Conservation (phyloP, 441 rosid species). For the Gossypium lobatum region DNA sequence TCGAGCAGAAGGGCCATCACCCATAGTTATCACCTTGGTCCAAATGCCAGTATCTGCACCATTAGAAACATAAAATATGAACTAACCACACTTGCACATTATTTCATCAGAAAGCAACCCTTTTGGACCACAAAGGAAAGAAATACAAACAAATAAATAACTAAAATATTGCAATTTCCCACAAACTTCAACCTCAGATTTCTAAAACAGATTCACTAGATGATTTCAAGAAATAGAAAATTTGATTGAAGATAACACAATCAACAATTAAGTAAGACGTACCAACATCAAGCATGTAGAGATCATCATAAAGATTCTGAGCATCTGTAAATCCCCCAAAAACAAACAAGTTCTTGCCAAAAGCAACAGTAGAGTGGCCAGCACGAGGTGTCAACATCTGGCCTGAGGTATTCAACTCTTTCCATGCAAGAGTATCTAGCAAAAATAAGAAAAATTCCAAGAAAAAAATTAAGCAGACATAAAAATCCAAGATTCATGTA, state of each 20-base stretch:
- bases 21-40: slow-evolving; percentile 63
- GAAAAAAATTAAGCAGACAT: slow-evolving; percentile 15
- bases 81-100: not conserved
- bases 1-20: slow-evolving; percentile 89
- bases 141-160: not conserved
- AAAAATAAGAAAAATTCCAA: slow-evolving; percentile 15
- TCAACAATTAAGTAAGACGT: slow-evolving; percentile 25
- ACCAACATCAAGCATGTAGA: slow-evolving; percentile 85
- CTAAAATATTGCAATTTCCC: slow-evolving; percentile 1
- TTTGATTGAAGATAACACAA: slow-evolving; percentile 1
- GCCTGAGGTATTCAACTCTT: slow-evolving; percentile 73
- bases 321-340: slow-evolving; percentile 95
- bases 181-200: not conserved
- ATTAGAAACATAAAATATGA: slow-evolving; percentile 3
- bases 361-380: slow-evolving; percentile 82
- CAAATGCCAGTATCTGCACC: slow-evolving; percentile 70
- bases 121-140: not conserved
- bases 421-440: slow-evolving; percentile 83
- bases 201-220: not conserved
- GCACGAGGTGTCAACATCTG: slow-evolving; percentile 85
- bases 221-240: not conserved
- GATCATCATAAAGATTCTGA: slow-evolving; percentile 79
- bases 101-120: slow-evolving; percentile 4
- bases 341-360: slow-evolving; percentile 81
- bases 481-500: not conserved